Evolutionary conservation across 345 rosid genomes (phyloP).

Genomic region (Pugionium dolabratum): DNA sequence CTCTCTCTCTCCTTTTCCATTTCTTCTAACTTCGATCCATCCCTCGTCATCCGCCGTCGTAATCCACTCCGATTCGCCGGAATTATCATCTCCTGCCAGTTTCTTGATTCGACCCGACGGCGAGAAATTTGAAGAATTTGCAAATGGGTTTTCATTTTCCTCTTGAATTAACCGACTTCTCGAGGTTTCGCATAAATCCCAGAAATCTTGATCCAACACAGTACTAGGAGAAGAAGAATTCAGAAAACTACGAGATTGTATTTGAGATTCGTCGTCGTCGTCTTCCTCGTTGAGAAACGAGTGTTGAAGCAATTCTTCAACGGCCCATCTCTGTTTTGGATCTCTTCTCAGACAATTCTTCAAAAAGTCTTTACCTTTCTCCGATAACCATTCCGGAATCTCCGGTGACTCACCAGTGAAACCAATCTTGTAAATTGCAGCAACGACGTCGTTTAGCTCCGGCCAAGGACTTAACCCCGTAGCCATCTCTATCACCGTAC

Average conservation of each 20-base stretch:
- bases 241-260: constrained; percentile 2
- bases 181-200: constrained; percentile 57
- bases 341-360: constrained; percentile 62
- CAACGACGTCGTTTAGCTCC: constrained; percentile 56
- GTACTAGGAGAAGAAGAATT: constrained; percentile 59
- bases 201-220: constrained; percentile 73
- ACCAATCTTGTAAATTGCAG: constrained; percentile 75
- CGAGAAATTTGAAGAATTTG: not conserved
- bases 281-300: constrained; percentile 53
- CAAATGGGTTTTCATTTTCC: constrained; percentile 14
- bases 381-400: constrained; percentile 64
- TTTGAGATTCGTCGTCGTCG: not conserved
- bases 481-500: constrained; percentile 75
- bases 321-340: constrained; percentile 63
- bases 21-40: constrained; percentile 75
- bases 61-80: constrained; percentile 40
- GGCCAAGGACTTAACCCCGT: constrained; percentile 78
- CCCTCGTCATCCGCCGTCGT: constrained; percentile 32
- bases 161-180: constrained; percentile 37
- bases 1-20: constrained; percentile 38
- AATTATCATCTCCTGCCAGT: constrained; percentile 39
- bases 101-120: constrained; percentile 50
- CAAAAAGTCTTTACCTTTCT: constrained; percentile 62
- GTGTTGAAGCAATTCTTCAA: constrained; percentile 64
- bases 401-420: constrained; percentile 66